These are phyloP conservation scores for Aspergillus incahuasiensis DNA, from an alignment of 495 filamentous ascomycete species.

Conservation along the genomic window DNA sequence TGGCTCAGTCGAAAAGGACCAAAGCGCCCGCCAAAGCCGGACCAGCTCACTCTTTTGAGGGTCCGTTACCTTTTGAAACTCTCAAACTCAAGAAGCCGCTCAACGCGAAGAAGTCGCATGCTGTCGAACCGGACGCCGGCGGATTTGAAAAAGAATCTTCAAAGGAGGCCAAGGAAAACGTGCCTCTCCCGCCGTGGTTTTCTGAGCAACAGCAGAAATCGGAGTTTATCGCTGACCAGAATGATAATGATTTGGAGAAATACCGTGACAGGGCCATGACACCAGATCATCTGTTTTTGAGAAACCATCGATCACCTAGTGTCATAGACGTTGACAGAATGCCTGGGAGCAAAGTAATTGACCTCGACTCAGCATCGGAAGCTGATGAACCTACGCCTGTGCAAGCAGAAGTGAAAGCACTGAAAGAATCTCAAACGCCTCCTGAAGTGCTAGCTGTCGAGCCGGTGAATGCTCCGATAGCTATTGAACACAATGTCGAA, in stretches of 20 bases:
- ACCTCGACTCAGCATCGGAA: slow-evolving; percentile 36
- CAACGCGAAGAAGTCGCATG: slow-evolving; percentile 43
- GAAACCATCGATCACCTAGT: slow-evolving; percentile 36
- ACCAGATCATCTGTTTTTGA: slow-evolving; percentile 36
- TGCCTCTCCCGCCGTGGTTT: slow-evolving; percentile 86
- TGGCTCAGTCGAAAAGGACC: slow-evolving; percentile 37
- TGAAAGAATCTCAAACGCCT: not conserved
- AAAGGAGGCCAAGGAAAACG: slow-evolving; percentile 47
- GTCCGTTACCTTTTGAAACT: slow-evolving; percentile 86
- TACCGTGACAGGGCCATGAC: slow-evolving; percentile 21
- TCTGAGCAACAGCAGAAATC: slow-evolving; percentile 26
- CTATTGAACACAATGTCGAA: not conserved
- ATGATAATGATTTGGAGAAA: slow-evolving; percentile 21
- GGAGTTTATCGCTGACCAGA: slow-evolving; percentile 33
- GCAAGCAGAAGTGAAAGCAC: not conserved
- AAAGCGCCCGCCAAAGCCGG: slow-evolving; percentile 19
- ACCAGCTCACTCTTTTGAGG: slow-evolving; percentile 48
- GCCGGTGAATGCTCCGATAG: not conserved
- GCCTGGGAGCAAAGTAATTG: slow-evolving; percentile 35
- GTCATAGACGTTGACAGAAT: slow-evolving; percentile 44
- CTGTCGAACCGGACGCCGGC: slow-evolving; percentile 54
- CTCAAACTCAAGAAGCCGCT: slow-evolving; percentile 62
- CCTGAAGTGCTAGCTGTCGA: not conserved
- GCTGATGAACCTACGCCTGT: slow-evolving; percentile 4
- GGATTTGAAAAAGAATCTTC: slow-evolving; percentile 59